Conservation (phyloP, 2,329 filamentous ascomycete species). For the Fusarium camptoceras region DNA sequence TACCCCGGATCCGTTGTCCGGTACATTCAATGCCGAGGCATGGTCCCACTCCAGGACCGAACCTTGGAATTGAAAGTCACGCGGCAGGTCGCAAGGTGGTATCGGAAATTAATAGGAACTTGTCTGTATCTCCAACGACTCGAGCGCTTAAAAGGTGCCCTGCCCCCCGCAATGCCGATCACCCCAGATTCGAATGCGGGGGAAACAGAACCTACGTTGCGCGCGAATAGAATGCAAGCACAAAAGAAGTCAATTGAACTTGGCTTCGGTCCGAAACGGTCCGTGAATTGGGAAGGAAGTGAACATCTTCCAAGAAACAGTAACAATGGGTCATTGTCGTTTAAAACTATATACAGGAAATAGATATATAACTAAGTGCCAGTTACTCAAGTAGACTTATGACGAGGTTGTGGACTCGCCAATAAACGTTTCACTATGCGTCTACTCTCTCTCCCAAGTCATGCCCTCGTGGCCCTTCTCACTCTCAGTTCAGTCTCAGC, state of each 20-base stretch:
- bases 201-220: background rate
- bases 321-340: background rate
- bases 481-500: background rate
- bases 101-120: background rate
- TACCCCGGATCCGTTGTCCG: background rate
- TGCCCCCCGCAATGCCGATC: slow-evolving; percentile 27
- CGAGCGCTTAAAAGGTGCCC: slow-evolving; percentile 17
- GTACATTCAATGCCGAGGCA: background rate
- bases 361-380: background rate
- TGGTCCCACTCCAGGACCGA: background rate
- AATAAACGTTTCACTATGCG: slow-evolving; percentile 1
- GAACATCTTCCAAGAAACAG: background rate
- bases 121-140: background rate
- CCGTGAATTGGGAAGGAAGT: background rate
- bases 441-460: background rate
- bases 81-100: slow-evolving; percentile 1
- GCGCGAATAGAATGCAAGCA: slow-evolving; percentile 22
- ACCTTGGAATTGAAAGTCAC: background rate
- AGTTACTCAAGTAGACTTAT: background rate
- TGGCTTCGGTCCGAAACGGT: slow-evolving; percentile 6
- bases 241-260: background rate
- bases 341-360: accelerated
- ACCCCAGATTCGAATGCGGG: slow-evolving; percentile 17
- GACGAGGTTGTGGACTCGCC: accelerated
- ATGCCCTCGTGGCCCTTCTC: background rate